phyloP scores from a whole-genome alignment of 129 eudicot genomes.

The Ambrosia trifida region DNA sequence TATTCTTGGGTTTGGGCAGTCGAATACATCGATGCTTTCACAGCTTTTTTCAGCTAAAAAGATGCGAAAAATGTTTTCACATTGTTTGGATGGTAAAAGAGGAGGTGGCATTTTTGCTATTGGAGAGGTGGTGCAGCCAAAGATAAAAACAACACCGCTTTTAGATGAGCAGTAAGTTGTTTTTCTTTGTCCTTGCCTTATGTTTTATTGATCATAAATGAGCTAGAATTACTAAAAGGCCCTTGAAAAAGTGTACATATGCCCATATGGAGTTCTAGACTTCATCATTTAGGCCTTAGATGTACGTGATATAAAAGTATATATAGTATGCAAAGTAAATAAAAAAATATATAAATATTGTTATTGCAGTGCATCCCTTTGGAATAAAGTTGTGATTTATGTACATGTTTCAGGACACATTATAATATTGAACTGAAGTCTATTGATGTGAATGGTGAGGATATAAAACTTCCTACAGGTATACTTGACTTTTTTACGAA shows the following conservation, averaged over 20 bases:
- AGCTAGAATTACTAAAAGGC: too few relatives aligned
- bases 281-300: too few relatives aligned
- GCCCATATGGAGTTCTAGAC: too few relatives aligned
- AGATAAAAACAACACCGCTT: conserved; percentile 46
- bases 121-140: conserved; percentile 55
- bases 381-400: conserved; percentile 26
- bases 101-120: conserved; percentile 72
- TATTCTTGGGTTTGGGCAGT: conserved; percentile 59
- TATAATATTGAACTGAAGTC: conserved; percentile 72
- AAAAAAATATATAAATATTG: too few relatives aligned
- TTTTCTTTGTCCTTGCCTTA: conserved; percentile 20
- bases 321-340: too few relatives aligned
- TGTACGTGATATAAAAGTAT: too few relatives aligned
- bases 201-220: neutral
- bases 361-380: too few relatives aligned
- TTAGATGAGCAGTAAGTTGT: conserved; percentile 45
- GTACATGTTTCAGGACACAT: conserved; percentile 59
- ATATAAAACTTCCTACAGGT: conserved; percentile 57
- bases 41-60: conserved; percentile 47
- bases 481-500: conserved; percentile 48
- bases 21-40: conserved; percentile 50
- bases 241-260: too few relatives aligned
- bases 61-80: conserved; percentile 49
- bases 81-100: conserved; percentile 52
- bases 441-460: conserved; percentile 74